These are phyloP conservation scores for Hibiscus mutabilis DNA, from an alignment of 345 rosid genomes.

Conservation along the genomic window DNA sequence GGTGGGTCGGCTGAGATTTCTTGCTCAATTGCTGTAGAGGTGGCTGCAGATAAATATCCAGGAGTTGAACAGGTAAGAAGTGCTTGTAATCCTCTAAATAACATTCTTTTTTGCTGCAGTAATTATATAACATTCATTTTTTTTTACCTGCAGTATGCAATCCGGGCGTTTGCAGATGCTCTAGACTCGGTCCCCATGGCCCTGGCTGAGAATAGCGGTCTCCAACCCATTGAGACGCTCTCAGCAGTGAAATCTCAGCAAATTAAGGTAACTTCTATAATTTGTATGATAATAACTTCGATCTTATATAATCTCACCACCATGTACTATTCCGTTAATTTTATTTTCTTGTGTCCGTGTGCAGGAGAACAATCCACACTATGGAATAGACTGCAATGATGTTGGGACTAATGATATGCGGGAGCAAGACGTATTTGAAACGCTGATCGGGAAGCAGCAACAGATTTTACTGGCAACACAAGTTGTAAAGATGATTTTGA, in stretches of 20 bases:
- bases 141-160: conserved; percentile 63
- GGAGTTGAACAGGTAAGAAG: conserved; percentile 81
- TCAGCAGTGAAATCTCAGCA: conserved; percentile 95
- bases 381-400: conserved; percentile 90
- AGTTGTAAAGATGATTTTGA: conserved; percentile 94
- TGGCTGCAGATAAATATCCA: conserved; percentile 79
- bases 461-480: conserved; percentile 97
- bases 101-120: neutral
- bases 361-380: conserved; percentile 53
- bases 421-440: conserved; percentile 83
- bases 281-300: neutral
- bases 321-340: neutral
- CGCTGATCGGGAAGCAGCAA: conserved; percentile 92
- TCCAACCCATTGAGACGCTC: conserved; percentile 88
- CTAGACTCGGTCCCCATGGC: conserved; percentile 90
- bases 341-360: neutral
- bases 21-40: conserved; percentile 85
- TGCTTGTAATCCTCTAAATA: neutral
- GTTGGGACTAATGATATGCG: conserved; percentile 90
- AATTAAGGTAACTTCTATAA: conserved; percentile 46
- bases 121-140: neutral
- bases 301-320: neutral
- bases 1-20: conserved; percentile 95
- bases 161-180: conserved; percentile 90
- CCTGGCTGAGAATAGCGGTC: conserved; percentile 94